Evolutionary conservation across 148 eudicot genomes (phyloP), one percentile per base, ranked within the genome.

Genomic region (Polygonum maritimum): DNA sequence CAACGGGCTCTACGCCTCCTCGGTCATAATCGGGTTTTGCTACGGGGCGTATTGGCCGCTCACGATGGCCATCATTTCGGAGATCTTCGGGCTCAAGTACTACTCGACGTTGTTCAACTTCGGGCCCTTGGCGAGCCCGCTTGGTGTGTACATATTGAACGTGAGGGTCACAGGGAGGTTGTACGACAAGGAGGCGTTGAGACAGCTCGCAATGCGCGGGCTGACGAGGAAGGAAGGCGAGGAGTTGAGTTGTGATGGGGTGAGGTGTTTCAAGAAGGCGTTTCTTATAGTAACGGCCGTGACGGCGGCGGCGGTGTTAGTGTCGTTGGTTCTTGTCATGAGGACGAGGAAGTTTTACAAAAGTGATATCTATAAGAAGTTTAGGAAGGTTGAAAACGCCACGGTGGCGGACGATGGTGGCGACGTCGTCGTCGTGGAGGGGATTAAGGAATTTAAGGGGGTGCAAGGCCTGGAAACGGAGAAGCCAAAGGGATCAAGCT

Each of bases 81-180:
- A 82, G 55, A 76, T 82, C 33, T 82, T 82, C 57, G 85, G 85
- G 31, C 80, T 82, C 69, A 82, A 82, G 48, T 79, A 82, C 21
- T 82, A 76, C 47, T 75, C 85, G 18, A 82, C 82, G 9, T 51
- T 82, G 31, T 77, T 73, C 14, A 82, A 77, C 13, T 79, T 76
- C 22, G 82, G 84, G 55, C 31, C 77, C 1, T 12, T 79, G 33
- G 84, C 84, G 8, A 79, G 82, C 47, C 80, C 82, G 7, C 54
- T 82, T 2, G 82, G 84, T 7, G 74, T 76, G 9, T 82, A 82
- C 31, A 74, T 82, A 47, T 41, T 82, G 36, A 79, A 82, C 19
- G 84, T 82, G 31, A 58, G 48, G 48, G 75, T 82, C 31, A 54
- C 82, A 10, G 84, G 82, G 3, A 33, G 38, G 3, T 39, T 82